These are phyloP conservation scores for Podosphaera aphanis DNA, from an alignment of 2,329 filamentous ascomycete species.

Conservation along the genomic window DNA sequence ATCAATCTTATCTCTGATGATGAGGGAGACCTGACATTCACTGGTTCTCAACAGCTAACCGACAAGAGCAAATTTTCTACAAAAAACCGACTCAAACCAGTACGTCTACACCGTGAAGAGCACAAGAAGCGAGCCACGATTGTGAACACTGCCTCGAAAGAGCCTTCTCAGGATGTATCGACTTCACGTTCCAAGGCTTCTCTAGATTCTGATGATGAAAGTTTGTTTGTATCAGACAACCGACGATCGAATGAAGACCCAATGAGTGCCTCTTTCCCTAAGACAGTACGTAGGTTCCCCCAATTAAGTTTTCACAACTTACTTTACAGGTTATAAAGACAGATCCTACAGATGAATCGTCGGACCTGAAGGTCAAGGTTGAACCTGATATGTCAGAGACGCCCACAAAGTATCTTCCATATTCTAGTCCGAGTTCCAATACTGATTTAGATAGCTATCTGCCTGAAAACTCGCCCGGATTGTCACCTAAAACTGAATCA, in stretches of 20 bases:
- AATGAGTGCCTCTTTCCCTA: not conserved
- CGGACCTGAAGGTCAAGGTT: not conserved
- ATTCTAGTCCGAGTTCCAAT: not conserved
- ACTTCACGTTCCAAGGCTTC: not conserved
- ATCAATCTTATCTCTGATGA: constrained; percentile 1
- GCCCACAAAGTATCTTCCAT: not conserved
- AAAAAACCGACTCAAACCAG: constrained; percentile 9
- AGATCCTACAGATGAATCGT: not conserved
- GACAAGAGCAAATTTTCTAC: not conserved
- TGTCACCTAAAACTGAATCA: constrained; percentile 1
- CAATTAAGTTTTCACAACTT: not conserved
- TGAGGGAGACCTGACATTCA: not conserved
- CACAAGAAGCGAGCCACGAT: constrained; percentile 13
- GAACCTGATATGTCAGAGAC: not conserved
- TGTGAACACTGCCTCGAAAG: constrained; percentile 9
- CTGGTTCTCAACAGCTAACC: not conserved
- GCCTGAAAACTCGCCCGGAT: not conserved
- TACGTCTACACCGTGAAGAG: constrained; percentile 13
- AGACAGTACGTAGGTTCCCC: not conserved
- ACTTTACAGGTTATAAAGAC: not conserved
- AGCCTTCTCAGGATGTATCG: not conserved
- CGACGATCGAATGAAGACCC: constrained; percentile 1
- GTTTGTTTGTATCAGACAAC: constrained; percentile 5
- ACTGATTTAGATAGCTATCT: not conserved
- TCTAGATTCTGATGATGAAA: constrained; percentile 3